Evolutionary conservation across 1,284 basidiomycete genomes (phyloP).

Genomic region (Sanguinoderma infundibulare): DNA sequence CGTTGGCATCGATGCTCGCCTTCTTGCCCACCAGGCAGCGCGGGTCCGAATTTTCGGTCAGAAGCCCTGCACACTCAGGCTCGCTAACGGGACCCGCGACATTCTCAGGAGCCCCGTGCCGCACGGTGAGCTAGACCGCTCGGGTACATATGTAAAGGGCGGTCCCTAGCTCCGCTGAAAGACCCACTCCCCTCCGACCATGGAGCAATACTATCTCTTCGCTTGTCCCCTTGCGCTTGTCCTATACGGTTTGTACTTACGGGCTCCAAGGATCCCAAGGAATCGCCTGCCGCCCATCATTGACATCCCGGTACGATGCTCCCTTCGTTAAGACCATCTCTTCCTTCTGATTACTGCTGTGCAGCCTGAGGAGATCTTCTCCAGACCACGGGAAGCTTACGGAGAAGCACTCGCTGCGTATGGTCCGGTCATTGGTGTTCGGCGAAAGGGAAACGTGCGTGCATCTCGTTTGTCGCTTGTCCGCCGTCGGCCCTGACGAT

Average conservation of each 20-base stretch:
- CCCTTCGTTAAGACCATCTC: too few species aligned
- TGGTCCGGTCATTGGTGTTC: conserved; percentile 39
- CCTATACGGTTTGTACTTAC: conserved; percentile 12
- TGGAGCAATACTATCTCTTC: conserved; percentile 27
- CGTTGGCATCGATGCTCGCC: not conserved
- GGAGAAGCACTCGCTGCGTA: conserved; percentile 34
- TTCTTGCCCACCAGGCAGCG: not conserved
- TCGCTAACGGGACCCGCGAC: not conserved
- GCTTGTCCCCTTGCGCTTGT: conserved; percentile 14
- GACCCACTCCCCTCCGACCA: conserved; percentile 3
- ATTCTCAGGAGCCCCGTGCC: not conserved
- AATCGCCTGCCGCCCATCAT: conserved; percentile 26
- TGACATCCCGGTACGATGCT: conserved; percentile 19
- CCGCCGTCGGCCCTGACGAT: not conserved
- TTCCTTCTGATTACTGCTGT: not conserved
- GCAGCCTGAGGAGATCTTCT: conserved; percentile 36
- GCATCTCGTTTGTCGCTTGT: too few species aligned
- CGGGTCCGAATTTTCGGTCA: not conserved
- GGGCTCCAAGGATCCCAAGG: conserved; percentile 13
- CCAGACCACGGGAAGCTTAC: conserved; percentile 37
- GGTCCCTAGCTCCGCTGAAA: not conserved
- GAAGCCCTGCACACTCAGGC: not conserved
- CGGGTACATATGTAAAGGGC: conserved; percentile 6
- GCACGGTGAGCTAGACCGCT: not conserved
- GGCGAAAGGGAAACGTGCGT: conserved; percentile 37